Evolutionary conservation across 768 basidiomycete genomes (phyloP).

Genomic region (Tulasnella sp.): DNA sequence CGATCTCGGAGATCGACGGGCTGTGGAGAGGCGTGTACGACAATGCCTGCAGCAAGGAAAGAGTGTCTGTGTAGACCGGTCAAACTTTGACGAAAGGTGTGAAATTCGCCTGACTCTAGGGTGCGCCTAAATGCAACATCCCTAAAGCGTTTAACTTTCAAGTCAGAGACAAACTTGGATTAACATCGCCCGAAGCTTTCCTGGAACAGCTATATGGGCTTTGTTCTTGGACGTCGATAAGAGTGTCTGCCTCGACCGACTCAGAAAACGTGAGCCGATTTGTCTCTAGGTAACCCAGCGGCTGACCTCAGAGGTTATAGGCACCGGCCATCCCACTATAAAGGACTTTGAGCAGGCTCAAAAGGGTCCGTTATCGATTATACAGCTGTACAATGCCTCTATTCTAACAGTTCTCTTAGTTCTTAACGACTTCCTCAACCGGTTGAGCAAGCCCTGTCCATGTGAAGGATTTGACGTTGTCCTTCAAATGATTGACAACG

Average conservation of each 20-base stretch:
- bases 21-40: constrained; percentile 52
- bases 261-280: constrained; percentile 37
- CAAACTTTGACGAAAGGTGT: constrained; percentile 59
- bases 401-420: constrained; percentile 29
- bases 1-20: constrained; percentile 54
- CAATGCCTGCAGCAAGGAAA: constrained; percentile 40
- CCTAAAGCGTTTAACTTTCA: constrained; percentile 11
- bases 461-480: constrained; percentile 60
- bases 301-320: constrained; percentile 29
- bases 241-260: constrained; percentile 47
- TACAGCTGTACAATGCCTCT: constrained; percentile 24
- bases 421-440: constrained; percentile 52
- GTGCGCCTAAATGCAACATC: constrained; percentile 9
- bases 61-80: constrained; percentile 71
- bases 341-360: constrained; percentile 20
- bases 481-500: not conserved
- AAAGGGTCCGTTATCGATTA: constrained; percentile 23
- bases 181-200: constrained; percentile 54
- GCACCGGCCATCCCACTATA: constrained; percentile 68
- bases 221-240: constrained; percentile 57
- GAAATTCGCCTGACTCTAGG: constrained; percentile 19
- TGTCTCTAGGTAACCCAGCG: not conserved
- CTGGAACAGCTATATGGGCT: constrained; percentile 53
- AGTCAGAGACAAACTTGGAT: constrained; percentile 40
- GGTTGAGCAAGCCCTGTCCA: constrained; percentile 43